Evolutionary conservation across 169 alveolate species (phyloP).

Genomic region (Perkinsus chesapeaki): DNA sequence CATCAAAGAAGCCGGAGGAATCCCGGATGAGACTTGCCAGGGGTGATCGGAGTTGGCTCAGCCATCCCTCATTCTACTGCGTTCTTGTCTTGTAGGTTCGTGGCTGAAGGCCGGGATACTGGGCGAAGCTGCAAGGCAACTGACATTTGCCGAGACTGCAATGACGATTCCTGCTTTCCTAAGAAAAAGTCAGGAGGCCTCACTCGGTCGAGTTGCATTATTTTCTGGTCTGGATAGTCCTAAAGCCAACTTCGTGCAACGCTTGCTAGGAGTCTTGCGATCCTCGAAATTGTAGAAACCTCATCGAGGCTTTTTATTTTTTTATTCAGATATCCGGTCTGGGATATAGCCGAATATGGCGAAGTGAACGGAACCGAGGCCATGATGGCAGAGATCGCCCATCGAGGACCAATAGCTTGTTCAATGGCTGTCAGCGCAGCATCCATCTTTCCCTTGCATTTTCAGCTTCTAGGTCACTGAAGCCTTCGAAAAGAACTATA

Average conservation of each 20-base stretch:
- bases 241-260: too few relatives aligned
- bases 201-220: too few relatives aligned
- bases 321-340: constrained; percentile 23
- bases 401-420: constrained; percentile 60
- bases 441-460: not conserved
- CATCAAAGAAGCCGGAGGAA: constrained; percentile 39
- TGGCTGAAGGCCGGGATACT: constrained; percentile 36
- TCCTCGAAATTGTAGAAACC: too few relatives aligned
- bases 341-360: constrained; percentile 40
- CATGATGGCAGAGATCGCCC: constrained; percentile 57
- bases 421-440: constrained; percentile 43
- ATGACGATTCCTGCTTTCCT: constrained; percentile 36
- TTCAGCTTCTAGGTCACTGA: not conserved
- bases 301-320: too few relatives aligned
- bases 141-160: constrained; percentile 41
- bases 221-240: too few relatives aligned
- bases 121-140: constrained; percentile 28
- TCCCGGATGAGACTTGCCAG: constrained; percentile 55
- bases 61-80: too few relatives aligned
- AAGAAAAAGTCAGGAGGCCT: constrained; percentile 29
- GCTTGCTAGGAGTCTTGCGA: too few relatives aligned
- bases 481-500: not conserved
- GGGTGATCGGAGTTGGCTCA: constrained; percentile 45
- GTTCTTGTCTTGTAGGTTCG: too few relatives aligned
- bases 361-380: constrained; percentile 45